phyloP scores from a whole-genome alignment of 1,284 basidiomycete species.

The Ceratobasidium sp. region DNA sequence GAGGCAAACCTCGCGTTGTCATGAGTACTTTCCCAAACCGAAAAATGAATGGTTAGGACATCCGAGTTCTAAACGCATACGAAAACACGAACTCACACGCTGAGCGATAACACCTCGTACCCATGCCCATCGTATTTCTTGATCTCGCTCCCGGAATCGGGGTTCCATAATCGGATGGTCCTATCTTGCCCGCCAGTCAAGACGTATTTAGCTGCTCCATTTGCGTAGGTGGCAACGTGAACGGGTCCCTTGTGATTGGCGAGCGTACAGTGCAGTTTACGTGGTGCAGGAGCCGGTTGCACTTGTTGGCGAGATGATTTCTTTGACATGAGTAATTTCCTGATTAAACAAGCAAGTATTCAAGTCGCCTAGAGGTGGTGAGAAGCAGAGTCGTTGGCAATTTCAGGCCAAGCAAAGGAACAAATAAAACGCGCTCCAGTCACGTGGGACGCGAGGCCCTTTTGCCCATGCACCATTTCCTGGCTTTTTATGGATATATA shows the following conservation, averaged over 20 bases:
- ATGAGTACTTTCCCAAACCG: slow-evolving; percentile 70
- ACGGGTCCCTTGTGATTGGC: slow-evolving; percentile 80
- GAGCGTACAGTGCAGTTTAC: slow-evolving; percentile 53
- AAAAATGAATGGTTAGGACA: slow-evolving; percentile 21
- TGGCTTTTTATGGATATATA: too few species aligned
- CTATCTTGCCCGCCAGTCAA: slow-evolving; percentile 94
- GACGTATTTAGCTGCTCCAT: slow-evolving; percentile 87
- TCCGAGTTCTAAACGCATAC: slow-evolving; percentile 29
- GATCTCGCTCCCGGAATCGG: slow-evolving; percentile 84
- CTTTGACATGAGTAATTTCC: slow-evolving; percentile 19
- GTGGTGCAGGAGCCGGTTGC: slow-evolving; percentile 44
- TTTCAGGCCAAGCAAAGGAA: too few species aligned
- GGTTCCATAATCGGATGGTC: slow-evolving; percentile 92
- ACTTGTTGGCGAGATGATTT: slow-evolving; percentile 20
- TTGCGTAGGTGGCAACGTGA: slow-evolving; percentile 87
- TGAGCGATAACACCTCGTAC: slow-evolving; percentile 92
- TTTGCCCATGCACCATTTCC: too few species aligned
- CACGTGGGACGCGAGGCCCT: too few species aligned
- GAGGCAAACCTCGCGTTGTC: slow-evolving; percentile 96
- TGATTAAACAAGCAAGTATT: neutral
- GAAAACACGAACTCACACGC: slow-evolving; percentile 74
- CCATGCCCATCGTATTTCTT: slow-evolving; percentile 92
- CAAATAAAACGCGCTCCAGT: too few species aligned
- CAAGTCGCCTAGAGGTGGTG: too few species aligned
- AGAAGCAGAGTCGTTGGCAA: too few species aligned